Evolutionary conservation across 2,329 filamentous ascomycete genomes (phyloP), one percentile per base, ranked within the genome.

Genomic region (Epicoccum sorghinum): DNA sequence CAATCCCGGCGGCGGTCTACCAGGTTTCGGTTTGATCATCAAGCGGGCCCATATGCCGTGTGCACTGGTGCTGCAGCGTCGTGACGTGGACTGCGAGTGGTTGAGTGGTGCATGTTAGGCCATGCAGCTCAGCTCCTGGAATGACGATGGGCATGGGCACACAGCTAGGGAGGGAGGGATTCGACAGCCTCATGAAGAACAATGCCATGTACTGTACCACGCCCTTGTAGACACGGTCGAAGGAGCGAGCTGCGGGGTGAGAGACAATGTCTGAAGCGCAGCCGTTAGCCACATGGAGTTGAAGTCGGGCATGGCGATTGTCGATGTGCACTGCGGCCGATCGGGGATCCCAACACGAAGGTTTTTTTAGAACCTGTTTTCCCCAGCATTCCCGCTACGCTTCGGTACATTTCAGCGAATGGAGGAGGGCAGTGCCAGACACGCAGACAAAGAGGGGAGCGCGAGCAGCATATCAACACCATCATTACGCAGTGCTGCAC

Each of bases 21-120:
- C 57, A 61, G 57, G 59, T 56, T 57, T 64, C 57, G 58, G 64
- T 64, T 68, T 70, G 68, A 72, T 69, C 67, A 67, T 47, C 67
- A 55, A 47, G 42, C 59, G 58, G 62, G 57, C 51, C 55, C 47
- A 52, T 43, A 47, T 49, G 40, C 58, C 55, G 52, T 52, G 47
- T 47, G 43, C 40, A 47, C 37, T 42, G 38, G 52, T 36, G 35
- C 55, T 52, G 58, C 58, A 55, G 48, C 48, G 55, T 65, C 55
- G 60, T 67, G 62, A 64, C 63, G 66, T 65, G 60, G 38, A 52
- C 46, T 35, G 47, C 14, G 40, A 43, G 39, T 46, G 35, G 46
- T 42, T 35, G 38, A 52, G 30, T 27, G 46, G 55, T 55, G 25
- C 47, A 49, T 35, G 43, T 27, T 36, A 47, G 40, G 32, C 18